Conservation (phyloP, 2,329 filamentous ascomycete species). For the Zasmidium cellare region DNA sequence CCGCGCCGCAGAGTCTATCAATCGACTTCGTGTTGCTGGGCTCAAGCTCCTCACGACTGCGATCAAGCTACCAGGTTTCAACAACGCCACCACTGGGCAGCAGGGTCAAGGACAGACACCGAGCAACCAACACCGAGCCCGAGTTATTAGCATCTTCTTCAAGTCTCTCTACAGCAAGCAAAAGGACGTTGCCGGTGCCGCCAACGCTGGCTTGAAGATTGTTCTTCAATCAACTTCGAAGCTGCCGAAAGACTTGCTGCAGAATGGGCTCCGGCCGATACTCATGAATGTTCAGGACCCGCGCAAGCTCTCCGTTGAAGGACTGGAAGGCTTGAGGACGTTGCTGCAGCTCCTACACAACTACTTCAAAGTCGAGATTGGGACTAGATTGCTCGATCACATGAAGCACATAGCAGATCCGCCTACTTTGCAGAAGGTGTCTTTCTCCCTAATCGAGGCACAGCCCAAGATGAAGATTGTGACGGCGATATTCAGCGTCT, state of each 20-base stretch:
- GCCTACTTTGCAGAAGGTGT: conserved; percentile 78
- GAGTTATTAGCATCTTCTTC: conserved; percentile 93
- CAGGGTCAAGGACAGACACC: conserved; percentile 41
- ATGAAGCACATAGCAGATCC: conserved; percentile 87
- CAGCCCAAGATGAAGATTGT: conserved; percentile 92
- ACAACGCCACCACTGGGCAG: conserved; percentile 43
- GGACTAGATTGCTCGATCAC: conserved; percentile 86
- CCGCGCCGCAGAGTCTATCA: conserved; percentile 91
- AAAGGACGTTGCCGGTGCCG: conserved; percentile 86
- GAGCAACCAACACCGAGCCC: conserved; percentile 55
- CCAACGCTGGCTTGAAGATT: conserved; percentile 84
- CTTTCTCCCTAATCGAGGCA: conserved; percentile 93
- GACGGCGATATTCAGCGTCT: conserved; percentile 92
- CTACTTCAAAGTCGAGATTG: conserved; percentile 99
- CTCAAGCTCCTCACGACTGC: conserved; percentile 90
- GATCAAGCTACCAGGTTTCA: conserved; percentile 90
- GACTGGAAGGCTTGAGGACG: conserved; percentile 85
- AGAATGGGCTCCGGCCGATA: conserved; percentile 92
- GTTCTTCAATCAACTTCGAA: conserved; percentile 88
- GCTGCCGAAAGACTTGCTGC: conserved; percentile 89
- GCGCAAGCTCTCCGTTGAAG: conserved; percentile 82
- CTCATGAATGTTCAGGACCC: conserved; percentile 94
- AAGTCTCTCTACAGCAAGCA: conserved; percentile 95
- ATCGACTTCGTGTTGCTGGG: conserved; percentile 87
- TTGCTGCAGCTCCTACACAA: conserved; percentile 90